Percentiles rank a stretch among this genome's conserved stretches.
Conservation (phyloP, 148 eudicot species). For the Rhododendron vialii region DNA sequence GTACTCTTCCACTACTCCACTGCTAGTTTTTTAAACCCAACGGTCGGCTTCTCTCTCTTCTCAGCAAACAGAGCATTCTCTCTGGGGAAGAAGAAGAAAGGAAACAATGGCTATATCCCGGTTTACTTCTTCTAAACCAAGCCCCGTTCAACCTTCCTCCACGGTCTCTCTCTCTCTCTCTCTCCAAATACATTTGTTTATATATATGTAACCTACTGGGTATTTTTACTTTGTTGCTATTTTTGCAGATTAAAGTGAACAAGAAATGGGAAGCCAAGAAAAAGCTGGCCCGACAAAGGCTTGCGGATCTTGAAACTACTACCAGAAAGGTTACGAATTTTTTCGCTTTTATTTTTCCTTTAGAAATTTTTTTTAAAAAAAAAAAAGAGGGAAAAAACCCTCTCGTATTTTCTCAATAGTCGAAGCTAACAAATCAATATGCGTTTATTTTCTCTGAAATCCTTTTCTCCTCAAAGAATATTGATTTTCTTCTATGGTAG, state of each 20-base stretch:
- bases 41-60: conserved; percentile 6
- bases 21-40: not conserved
- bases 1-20: not conserved
- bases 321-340: conserved; percentile 8
- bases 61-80: not conserved
- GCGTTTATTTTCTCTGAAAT: not conserved
- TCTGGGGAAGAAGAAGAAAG: not conserved
- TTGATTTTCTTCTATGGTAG: not conserved
- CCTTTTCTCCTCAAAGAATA: not conserved
- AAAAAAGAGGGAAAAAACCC: not conserved
- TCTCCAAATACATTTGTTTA: not conserved
- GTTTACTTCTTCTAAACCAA: not conserved
- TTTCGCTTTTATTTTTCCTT: not conserved
- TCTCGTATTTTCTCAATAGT: not conserved
- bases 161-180: not conserved
- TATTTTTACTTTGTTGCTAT: not conserved
- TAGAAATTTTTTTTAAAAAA: not conserved
- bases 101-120: conserved; percentile 13
- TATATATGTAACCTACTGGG: not conserved
- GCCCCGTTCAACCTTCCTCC: conserved; percentile 1
- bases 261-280: conserved; percentile 15
- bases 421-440: not conserved
- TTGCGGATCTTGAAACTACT: not conserved
- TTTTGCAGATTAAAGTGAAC: conserved; percentile 8
- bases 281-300: not conserved